phyloP scores from a whole-genome alignment of 768 basidiomycete species.

The Artomyces pyxidatus region DNA sequence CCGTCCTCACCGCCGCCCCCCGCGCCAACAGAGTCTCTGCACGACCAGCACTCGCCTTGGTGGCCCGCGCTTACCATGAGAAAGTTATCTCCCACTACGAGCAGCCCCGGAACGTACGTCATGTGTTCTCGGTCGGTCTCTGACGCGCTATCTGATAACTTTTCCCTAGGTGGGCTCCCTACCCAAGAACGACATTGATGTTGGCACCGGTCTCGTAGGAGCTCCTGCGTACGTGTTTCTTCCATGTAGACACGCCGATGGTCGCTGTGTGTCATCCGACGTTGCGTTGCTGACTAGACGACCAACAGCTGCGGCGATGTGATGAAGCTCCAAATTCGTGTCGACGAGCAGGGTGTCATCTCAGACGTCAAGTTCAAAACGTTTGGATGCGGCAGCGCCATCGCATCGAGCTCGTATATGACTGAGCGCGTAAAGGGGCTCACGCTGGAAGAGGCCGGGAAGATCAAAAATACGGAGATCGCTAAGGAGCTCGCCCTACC shows the following conservation, averaged over 20 bases:
- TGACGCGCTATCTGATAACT: conserved; percentile 54
- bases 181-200: conserved; percentile 83
- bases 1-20: conserved; percentile 37
- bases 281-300: conserved; percentile 11
- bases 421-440: conserved; percentile 97
- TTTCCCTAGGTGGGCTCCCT: conserved; percentile 83
- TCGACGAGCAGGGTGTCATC: conserved; percentile 91
- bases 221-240: conserved; percentile 75
- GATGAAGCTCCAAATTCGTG: conserved; percentile 99
- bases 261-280: background rate
- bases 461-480: conserved; percentile 98
- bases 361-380: conserved; percentile 99
- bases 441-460: conserved; percentile 86
- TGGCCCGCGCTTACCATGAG: conserved; percentile 79
- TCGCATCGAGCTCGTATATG: conserved; percentile 97
- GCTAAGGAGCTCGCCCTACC: conserved; percentile 94
- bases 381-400: conserved; percentile 97
- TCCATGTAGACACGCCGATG: background rate
- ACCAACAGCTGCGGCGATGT: conserved; percentile 83
- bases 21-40: conserved; percentile 33
- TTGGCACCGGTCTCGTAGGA: conserved; percentile 96
- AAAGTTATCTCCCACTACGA: conserved; percentile 98
- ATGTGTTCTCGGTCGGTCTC: conserved; percentile 1
- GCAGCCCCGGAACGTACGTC: conserved; percentile 87
- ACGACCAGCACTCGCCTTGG: conserved; percentile 44